Evolutionary conservation across 2,329 filamentous ascomycete genomes (phyloP), one percentile per base, ranked within the genome.

Genomic region (Periconia macrospinosa): DNA sequence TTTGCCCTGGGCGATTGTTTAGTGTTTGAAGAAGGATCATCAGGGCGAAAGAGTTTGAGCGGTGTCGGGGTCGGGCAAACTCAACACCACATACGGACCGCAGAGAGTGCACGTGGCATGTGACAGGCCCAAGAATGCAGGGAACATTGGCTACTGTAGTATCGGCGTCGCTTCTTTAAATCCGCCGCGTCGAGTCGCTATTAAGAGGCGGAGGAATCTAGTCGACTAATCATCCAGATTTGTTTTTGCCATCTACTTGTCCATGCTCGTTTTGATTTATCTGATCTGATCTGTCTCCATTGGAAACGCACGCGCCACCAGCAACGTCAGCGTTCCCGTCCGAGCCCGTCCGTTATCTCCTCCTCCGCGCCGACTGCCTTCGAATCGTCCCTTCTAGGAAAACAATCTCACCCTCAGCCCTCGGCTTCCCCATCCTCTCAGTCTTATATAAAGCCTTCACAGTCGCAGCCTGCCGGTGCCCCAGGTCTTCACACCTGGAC

Each of bases 401-500:
- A 37, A 37, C 33, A 37, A n/a, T 37, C 33, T 33, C 30, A 33
- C 8, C 30, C n/a, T n/a, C 23, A 27, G 23, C 23, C 23, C 23
- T 27, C 23, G 8, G 3, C 23, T 27, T 27, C 23, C 23, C 23
- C 23, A 8, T 37, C 33, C 11, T 14, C 33, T 10, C n/a, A n/a
- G n/a, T n/a, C 11, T 13, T 13, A 5, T 37, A 37, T 37, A 37
- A 37, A 37, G 33, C 11, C 11, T 6, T 37, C 33, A 37, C 15
- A 37, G 33, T 37, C 33, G 33, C 49, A 43, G 53, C 46, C 23
- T 27, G 14, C 35, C 27, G 42, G 53, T 53, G 51, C 50, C 53
- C 49, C 52, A 35, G 52, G 52, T 45, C 47, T 46, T 45, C 27
- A 15, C 20, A 42, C 53, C 53, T 55, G 49, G 45, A 9, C 49